Percentiles rank a stretch among this genome's conserved stretches.
phyloP scores from a whole-genome alignment of 2,329 filamentous ascomycete genomes.

The Alternaria dauci region DNA sequence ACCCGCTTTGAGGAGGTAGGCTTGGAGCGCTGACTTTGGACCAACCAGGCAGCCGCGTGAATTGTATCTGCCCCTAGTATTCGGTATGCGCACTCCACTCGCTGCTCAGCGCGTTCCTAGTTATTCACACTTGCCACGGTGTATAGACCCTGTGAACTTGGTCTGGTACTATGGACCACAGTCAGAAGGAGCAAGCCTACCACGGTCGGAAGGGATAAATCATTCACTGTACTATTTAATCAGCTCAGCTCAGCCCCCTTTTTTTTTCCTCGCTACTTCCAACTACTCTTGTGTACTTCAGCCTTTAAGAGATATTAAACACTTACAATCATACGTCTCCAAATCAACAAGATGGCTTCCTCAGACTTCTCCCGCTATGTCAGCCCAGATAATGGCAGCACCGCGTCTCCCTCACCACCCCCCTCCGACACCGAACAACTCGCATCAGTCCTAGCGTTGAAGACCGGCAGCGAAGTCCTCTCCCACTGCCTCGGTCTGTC shows the following conservation, averaged over 20 bases:
- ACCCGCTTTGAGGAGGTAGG: neutral
- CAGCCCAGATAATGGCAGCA: neutral
- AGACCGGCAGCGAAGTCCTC: constrained; percentile 1
- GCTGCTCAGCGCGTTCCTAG: neutral
- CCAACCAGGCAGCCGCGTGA: neutral
- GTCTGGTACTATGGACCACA: neutral
- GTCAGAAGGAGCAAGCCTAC: neutral
- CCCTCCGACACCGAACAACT: constrained; percentile 2
- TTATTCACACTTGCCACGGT: neutral
- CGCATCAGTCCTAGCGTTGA: neutral
- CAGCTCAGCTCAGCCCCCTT: neutral
- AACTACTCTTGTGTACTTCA: neutral
- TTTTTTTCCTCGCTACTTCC: neutral
- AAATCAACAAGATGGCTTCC: neutral
- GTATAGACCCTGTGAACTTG: neutral
- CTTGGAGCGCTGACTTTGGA: neutral
- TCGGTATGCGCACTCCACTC: neutral
- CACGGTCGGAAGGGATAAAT: neutral
- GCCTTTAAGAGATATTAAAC: neutral
- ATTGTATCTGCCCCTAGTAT: neutral
- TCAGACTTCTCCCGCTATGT: neutral
- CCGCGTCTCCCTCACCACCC: neutral
- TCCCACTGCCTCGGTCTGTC: constrained; percentile 8
- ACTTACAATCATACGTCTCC: neutral
- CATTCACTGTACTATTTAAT: neutral